Base-by-base conservation (phyloP, 345 rosid genomes). In the Nephelium lappaceum region DNA sequence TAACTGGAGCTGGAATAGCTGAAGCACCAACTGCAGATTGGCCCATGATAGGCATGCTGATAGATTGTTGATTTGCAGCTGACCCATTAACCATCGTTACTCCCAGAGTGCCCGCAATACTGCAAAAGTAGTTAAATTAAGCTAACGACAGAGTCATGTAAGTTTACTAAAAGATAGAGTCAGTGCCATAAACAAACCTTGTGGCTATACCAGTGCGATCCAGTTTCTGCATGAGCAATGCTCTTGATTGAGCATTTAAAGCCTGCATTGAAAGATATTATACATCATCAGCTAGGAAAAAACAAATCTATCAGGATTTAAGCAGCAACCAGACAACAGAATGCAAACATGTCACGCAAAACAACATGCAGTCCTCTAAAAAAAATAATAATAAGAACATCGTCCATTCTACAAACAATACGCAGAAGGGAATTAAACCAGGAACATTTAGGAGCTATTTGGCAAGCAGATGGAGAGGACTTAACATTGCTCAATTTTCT, bases 201-300 rank as follows among this genome's bases (percentile, higher is more conserved):
- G 93, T 83, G 41, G 97, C 90, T 57, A 84, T 86, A 80, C 97
- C 97, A 36, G 97, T 86, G 65, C 98, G 98, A 84, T 95, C 98
- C 87, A 95, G 88, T 82, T 91, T 95, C 86, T 77, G 87, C 98
- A 95, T 95, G 27, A 95, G 92, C 83, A 84, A 39, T 72, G 93
- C 97, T 85, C 98, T 92, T 67, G 98, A 89, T 60, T 93, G 97
- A 70, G 98, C 98, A 89, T 92, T 95, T 82, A 95, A 83, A 72
- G 95, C 81, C 98, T 93, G 89, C 78, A 75, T 25, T 73, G 71
- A 49, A 47, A 19, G 5, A 25, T 42, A 65, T 36, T 43, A 73
- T 15, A 53, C 21, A 58, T 36, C 78, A 85, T 43, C 77, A 85
- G 71, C 23, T 23, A 66, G 7, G 38, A 64, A 39, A 45, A 45